Percentiles rank a stretch among this genome's conserved stretches.
These are phyloP conservation scores for Colletotrichum sidae DNA, from an alignment of 2,329 filamentous ascomycete genomes.

Conservation along the genomic window DNA sequence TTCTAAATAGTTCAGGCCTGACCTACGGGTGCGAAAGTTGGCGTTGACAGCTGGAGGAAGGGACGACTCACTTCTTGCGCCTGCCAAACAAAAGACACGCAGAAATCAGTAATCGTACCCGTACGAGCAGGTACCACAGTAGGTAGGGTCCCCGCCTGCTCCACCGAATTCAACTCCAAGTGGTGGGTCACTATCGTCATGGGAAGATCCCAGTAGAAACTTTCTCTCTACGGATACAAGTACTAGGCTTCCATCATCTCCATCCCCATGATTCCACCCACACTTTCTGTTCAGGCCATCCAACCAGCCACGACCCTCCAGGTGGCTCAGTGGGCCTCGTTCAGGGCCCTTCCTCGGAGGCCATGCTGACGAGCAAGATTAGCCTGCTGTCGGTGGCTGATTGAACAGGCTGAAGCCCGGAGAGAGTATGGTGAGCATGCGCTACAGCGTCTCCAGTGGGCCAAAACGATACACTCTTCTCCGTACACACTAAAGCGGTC, in stretches of 20 bases:
- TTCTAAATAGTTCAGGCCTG: not conserved
- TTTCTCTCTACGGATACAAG: not conserved
- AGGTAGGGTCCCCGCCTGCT: too few species aligned
- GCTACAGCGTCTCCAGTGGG: slow-evolving; percentile 10
- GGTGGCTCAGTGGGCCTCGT: slow-evolving; percentile 15
- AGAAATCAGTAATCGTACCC: not conserved
- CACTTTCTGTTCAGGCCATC: not conserved
- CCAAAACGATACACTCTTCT: slow-evolving; percentile 1
- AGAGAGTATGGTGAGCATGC: slow-evolving; percentile 23
- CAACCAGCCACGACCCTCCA: slow-evolving; percentile 29
- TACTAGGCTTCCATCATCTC: slow-evolving; percentile 16
- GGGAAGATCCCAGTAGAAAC: slow-evolving; percentile 15
- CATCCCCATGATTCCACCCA: slow-evolving; percentile 19
- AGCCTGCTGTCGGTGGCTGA: not conserved
- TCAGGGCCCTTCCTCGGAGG: slow-evolving; percentile 26
- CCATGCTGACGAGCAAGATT: slow-evolving; percentile 13
- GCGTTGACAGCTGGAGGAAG: slow-evolving; percentile 3
- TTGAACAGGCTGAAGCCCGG: not conserved
- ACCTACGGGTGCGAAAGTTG: not conserved
- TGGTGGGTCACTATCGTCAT: not conserved
- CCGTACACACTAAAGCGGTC: not conserved
- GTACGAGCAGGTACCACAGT: too few species aligned
- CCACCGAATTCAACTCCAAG: not conserved
- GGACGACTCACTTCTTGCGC: too few species aligned
- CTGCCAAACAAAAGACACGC: not conserved